Evolutionary conservation across 2,329 filamentous ascomycete genomes (phyloP).

Genomic region (Stromatinia cepivora): DNA sequence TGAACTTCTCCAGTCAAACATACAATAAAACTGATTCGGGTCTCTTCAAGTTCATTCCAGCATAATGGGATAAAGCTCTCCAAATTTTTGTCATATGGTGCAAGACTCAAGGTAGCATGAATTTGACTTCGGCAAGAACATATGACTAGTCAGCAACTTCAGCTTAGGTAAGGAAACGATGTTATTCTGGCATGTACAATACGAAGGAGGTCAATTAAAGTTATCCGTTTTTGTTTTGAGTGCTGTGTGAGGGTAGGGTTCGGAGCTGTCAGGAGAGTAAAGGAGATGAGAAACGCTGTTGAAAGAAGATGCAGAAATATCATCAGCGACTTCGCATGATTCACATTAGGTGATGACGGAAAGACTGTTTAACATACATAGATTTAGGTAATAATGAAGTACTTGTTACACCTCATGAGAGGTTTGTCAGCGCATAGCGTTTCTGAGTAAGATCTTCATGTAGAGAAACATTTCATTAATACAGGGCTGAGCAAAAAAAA

Average conservation of each 20-base stretch:
- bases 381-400: background rate
- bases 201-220: background rate
- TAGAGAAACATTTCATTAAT: background rate
- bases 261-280: background rate
- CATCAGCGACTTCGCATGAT: background rate
- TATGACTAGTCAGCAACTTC: constrained; percentile 2
- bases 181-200: background rate
- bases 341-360: background rate
- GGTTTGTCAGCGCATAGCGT: background rate
- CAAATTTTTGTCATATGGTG: background rate
- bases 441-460: background rate
- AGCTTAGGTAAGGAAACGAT: background rate
- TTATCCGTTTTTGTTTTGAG: background rate
- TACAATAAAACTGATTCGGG: background rate
- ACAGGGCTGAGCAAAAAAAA: constrained; percentile 1
- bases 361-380: background rate
- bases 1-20: background rate
- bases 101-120: background rate
- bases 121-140: background rate
- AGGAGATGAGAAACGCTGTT: background rate
- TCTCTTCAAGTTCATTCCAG: background rate
- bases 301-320: background rate
- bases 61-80: background rate
- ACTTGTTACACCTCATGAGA: background rate
- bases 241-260: background rate